phyloP scores from a whole-genome alignment of 2,329 filamentous ascomycete species.

The Nemania sp. region DNA sequence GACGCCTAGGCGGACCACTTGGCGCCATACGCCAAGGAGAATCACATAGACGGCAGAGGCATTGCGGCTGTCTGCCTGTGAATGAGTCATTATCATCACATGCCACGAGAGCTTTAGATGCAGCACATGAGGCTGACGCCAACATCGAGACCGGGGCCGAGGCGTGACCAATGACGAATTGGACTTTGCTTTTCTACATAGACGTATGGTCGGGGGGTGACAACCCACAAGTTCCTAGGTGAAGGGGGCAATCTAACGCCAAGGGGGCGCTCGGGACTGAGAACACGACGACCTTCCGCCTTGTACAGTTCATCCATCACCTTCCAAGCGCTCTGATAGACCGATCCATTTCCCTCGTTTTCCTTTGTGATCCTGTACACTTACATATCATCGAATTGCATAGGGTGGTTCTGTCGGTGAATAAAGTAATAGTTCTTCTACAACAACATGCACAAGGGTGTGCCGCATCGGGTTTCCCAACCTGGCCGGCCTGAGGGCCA shows the following conservation, averaged over 20 bases:
- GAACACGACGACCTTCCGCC: slow-evolving; percentile 28
- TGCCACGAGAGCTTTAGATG: slow-evolving; percentile 17
- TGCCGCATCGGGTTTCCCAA: slow-evolving; percentile 16
- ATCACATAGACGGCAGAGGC: slow-evolving; percentile 27
- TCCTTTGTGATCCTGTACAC: slow-evolving; percentile 41
- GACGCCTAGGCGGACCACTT: slow-evolving; percentile 16
- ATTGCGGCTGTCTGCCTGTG: slow-evolving; percentile 14
- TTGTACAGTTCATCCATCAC: slow-evolving; percentile 36
- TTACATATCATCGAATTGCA: slow-evolving; percentile 36
- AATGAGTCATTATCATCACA: slow-evolving; percentile 13
- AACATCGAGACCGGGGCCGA: neutral
- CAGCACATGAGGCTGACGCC: slow-evolving; percentile 15
- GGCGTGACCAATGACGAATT: slow-evolving; percentile 14
- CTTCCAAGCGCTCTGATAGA: slow-evolving; percentile 35
- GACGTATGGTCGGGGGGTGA: slow-evolving; percentile 3
- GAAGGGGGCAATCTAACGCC: slow-evolving; percentile 23
- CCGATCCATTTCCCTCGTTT: slow-evolving; percentile 30
- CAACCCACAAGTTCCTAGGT: slow-evolving; percentile 12
- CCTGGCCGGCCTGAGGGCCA: slow-evolving; percentile 7
- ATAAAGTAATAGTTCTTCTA: slow-evolving; percentile 29
- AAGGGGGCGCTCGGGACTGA: slow-evolving; percentile 18
- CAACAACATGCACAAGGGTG: slow-evolving; percentile 21
- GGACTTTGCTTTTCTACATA: slow-evolving; percentile 15
- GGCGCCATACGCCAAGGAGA: slow-evolving; percentile 32
- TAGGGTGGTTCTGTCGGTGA: slow-evolving; percentile 29